phyloP scores from a whole-genome alignment of 176 grass and related monocot genomes.

The Carex cristatella region DNA sequence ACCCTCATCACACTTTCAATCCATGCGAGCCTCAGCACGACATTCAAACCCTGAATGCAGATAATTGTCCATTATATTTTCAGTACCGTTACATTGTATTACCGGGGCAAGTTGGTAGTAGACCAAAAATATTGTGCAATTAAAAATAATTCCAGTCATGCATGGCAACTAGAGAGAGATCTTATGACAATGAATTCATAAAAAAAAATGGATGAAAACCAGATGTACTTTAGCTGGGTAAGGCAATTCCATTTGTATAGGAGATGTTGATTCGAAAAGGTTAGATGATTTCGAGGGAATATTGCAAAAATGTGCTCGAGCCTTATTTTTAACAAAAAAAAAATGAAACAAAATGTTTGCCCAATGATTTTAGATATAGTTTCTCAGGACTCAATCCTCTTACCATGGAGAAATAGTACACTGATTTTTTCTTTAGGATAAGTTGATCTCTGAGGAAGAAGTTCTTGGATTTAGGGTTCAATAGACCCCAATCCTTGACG shows the following conservation, averaged over 20 bases:
- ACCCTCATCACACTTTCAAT: slow-evolving; percentile 67
- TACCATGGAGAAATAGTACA: slow-evolving; percentile 83
- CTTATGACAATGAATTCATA: too few species aligned
- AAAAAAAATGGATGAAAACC: too few species aligned
- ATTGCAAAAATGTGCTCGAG: neutral
- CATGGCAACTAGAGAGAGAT: too few species aligned
- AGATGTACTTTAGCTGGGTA: neutral
- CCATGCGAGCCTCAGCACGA: slow-evolving; percentile 82
- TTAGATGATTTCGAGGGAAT: neutral
- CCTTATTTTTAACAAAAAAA: neutral
- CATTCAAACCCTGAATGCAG: slow-evolving; percentile 55
- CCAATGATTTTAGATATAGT: neutral
- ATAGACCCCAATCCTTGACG: slow-evolving; percentile 83
- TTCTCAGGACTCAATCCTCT: neutral
- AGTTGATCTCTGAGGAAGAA: slow-evolving; percentile 64
- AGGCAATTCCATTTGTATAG: neutral
- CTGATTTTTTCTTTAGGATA: slow-evolving; percentile 65
- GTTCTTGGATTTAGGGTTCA: slow-evolving; percentile 53
- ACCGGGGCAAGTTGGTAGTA: neutral
- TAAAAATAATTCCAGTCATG: too few species aligned
- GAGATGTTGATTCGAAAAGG: neutral
- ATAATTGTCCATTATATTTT: neutral
- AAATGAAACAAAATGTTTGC: neutral
- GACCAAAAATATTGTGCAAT: neutral
- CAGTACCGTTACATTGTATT: neutral